Percentiles rank a stretch among this genome's conserved stretches.
phyloP scores from a whole-genome alignment of 768 basidiomycete species.

The Dictyophora rubrovolvata region DNA sequence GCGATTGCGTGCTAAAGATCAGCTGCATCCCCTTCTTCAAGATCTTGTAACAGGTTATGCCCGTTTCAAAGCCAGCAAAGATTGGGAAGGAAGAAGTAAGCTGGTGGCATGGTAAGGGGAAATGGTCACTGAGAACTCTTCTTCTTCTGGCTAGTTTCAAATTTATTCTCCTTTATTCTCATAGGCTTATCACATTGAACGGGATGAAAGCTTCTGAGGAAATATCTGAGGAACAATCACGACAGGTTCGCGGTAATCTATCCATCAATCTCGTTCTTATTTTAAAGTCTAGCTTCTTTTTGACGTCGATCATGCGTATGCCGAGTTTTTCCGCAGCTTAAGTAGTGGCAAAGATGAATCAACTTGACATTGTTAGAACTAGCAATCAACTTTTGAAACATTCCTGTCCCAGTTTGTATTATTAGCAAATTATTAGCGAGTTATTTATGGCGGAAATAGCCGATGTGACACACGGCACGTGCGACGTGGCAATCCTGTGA shows the following conservation, averaged over 20 bases:
- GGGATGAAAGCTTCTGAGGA: constrained; percentile 96
- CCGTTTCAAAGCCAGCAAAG: constrained; percentile 86
- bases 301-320: constrained; percentile 93
- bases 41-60: constrained; percentile 94
- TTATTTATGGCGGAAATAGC: too few species aligned
- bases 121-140: neutral
- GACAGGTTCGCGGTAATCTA: constrained; percentile 50
- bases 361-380: neutral
- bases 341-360: constrained; percentile 28
- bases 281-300: constrained; percentile 60
- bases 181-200: constrained; percentile 90
- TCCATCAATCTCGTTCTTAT: constrained; percentile 1
- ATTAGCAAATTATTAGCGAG: too few species aligned
- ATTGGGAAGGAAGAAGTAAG: constrained; percentile 91
- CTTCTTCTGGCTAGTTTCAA: neutral
- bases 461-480: too few species aligned
- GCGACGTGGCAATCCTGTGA: too few species aligned
- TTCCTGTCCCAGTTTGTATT: too few species aligned
- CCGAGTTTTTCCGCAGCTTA: constrained; percentile 80
- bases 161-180: neutral
- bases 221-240: constrained; percentile 87
- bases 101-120: constrained; percentile 80
- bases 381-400: too few species aligned
- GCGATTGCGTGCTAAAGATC: constrained; percentile 90
- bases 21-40: constrained; percentile 87